These are phyloP conservation scores for Podospora tetraspora DNA, from an alignment of 495 filamentous ascomycete genomes.

Conservation along the genomic window DNA sequence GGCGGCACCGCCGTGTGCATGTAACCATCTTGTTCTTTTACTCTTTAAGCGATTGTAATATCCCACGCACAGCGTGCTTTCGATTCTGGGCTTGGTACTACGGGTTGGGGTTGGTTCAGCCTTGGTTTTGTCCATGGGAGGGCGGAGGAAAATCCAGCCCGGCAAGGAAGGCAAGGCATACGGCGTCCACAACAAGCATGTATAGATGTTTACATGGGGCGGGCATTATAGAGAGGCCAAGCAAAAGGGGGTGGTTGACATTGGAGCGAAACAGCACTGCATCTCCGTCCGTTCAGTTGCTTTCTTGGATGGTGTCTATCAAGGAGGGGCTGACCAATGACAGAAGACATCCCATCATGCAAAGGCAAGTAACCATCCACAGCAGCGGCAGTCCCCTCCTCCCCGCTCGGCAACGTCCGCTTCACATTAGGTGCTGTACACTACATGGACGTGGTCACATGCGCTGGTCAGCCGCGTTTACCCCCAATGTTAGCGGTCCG, in stretches of 20 bases:
- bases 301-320: too few species aligned
- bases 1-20: constrained; percentile 18
- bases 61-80: not conserved
- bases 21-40: constrained; percentile 4
- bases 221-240: not conserved
- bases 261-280: not conserved
- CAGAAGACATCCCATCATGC: not conserved
- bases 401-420: not conserved
- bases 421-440: not conserved
- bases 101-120: not conserved
- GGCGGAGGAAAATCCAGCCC: not conserved
- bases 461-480: not conserved
- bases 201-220: not conserved
- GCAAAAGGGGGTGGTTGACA: not conserved
- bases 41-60: not conserved
- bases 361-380: not conserved
- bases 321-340: not conserved
- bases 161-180: not conserved
- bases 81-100: not conserved
- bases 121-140: not conserved
- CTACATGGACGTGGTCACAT: constrained; percentile 2
- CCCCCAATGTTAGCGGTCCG: not conserved
- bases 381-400: not conserved
- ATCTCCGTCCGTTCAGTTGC: not conserved
- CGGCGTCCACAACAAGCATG: not conserved